Conservation (phyloP, 306 rosid species). For the Spatholobus suberectus region DNA sequence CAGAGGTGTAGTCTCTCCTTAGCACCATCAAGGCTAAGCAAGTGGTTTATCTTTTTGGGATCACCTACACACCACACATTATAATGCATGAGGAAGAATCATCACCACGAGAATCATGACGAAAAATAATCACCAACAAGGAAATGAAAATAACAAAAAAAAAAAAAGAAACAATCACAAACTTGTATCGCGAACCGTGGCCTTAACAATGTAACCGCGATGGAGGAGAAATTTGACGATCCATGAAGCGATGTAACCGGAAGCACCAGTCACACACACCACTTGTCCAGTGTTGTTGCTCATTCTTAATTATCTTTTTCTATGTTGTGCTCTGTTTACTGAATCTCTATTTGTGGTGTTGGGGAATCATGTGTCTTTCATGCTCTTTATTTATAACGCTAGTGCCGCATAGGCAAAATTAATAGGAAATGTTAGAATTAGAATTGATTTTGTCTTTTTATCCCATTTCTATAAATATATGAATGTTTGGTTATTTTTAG, state of each 20-base stretch:
- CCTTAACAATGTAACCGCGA: slow-evolving; percentile 58
- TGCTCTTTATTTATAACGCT: background rate
- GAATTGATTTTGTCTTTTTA: no score
- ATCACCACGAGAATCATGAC: background rate
- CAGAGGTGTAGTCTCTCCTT: slow-evolving; percentile 51
- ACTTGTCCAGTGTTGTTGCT: slow-evolving; percentile 28
- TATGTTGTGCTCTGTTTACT: background rate
- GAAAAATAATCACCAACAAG: background rate
- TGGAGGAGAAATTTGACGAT: slow-evolving; percentile 51
- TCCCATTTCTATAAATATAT: no score
- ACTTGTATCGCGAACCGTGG: slow-evolving; percentile 55
- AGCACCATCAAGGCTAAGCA: slow-evolving; percentile 56
- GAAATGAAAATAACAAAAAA: background rate
- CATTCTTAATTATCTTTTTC: slow-evolving; percentile 21
- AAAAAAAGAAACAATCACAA: no score
- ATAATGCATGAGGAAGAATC: background rate
- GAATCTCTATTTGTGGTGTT: background rate
- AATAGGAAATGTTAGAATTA: no score
- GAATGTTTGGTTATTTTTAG: no score
- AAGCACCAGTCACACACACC: slow-evolving; percentile 57
- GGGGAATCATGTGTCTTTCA: background rate
- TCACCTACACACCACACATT: slow-evolving; percentile 33
- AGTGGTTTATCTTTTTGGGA: slow-evolving; percentile 47
- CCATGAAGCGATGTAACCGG: slow-evolving; percentile 62
- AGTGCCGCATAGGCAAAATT: no score